Percentiles rank a stretch among this genome's conserved stretches.
These are phyloP conservation scores for Adansonia rubrostipa DNA, from an alignment of 441 rosid genomes.

Conservation along the genomic window DNA sequence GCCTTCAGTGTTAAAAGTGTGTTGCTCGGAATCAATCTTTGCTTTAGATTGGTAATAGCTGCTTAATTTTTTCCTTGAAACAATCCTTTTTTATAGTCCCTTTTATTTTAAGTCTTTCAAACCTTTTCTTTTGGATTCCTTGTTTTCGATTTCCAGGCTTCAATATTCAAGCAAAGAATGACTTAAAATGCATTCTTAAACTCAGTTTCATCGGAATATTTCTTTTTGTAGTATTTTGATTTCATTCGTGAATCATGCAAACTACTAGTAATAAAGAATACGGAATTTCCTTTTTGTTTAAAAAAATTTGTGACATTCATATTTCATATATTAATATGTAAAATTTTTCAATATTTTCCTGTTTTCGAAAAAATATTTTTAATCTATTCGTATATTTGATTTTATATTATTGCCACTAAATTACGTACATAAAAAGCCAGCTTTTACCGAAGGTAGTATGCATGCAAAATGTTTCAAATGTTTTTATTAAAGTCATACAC, in stretches of 20 bases:
- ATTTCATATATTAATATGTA: not conserved
- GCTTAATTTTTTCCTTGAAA: no score
- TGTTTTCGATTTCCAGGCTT: not conserved
- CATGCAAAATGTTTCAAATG: not conserved
- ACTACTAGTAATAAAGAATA: not conserved
- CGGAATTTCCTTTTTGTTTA: no score
- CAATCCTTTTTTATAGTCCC: no score
- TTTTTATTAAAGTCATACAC: not conserved
- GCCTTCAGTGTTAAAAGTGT: no score
- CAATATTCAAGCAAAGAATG: constrained; percentile 19
- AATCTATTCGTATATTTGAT: not conserved
- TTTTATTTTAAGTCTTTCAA: no score
- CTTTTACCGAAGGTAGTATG: not conserved
- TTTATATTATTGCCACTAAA: not conserved
- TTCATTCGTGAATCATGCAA: not conserved
- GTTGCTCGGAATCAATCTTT: no score
- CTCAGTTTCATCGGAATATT: not conserved
- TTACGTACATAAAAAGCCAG: not conserved
- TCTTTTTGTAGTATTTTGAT: not conserved
- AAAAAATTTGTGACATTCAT: no score
- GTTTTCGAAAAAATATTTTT: no score
- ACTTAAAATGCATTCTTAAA: constrained; percentile 4
- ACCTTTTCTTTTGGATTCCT: not conserved
- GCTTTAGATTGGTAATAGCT: no score
- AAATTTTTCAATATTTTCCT: not conserved